Evolutionary conservation across 768 basidiomycete genomes (phyloP), one percentile per base, ranked within the genome.

Genomic region (Phanerodontia chrysosporium): DNA sequence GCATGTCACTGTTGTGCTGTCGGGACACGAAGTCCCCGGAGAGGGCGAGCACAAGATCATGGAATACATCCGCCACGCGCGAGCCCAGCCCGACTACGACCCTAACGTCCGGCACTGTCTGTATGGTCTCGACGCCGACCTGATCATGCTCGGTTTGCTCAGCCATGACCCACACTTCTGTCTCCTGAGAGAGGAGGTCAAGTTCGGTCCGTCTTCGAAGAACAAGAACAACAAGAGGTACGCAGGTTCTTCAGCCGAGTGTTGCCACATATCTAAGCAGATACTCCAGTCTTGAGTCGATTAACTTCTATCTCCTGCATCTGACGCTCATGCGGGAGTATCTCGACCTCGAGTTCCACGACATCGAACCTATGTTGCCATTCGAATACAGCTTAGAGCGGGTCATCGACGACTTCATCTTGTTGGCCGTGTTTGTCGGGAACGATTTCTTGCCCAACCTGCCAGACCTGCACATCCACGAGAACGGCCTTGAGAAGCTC

Each of bases 41-140:
- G 97, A 99, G 74, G 97, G 97, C 60, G 97, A 99, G 71, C 97
- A 99, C 83, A 99, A 99, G 80, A 95, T 99, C 65, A 98, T 98
- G 91, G 97, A 98, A 72, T 99, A 95, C 74, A 98, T 99, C 70
- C 89, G 97, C 39, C 75, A 94, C 61, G 87, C 90, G 54, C 90
- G 95, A 65, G 95, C 97, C 29, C 97, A 98, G 72, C 92, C 90
- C 8, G 89, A 92, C 71, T 95, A 98, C 77, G 90, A 97, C 74
- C 92, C 96, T 3, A 98, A 98, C 73, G 83, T 95, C 57, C 89
- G 97, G 64, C 97, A 99, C 74, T 99, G 97, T 75, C 78, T 99
- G 56, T 99, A 99, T 72, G 97, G 97, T 45, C 87, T 99, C 35
- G 97, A 99, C 70, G 97, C 97, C 30, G 97, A 99, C 76, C 75